Base-by-base conservation (phyloP, 345 rosid species). In the Arabidopsis suecica region DNA sequence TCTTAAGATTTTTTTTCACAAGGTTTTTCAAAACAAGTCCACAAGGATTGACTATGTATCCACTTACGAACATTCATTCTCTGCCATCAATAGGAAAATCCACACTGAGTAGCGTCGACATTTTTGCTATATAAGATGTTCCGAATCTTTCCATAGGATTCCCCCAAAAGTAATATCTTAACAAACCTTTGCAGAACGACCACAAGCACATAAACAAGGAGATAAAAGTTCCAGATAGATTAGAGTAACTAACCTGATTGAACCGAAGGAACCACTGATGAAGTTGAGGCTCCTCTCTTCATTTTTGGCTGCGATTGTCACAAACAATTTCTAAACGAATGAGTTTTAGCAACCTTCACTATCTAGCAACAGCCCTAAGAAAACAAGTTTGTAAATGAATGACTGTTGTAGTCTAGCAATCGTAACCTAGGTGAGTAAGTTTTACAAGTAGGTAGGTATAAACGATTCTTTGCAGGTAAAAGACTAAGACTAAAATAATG, bases 231-330 rank as follows among this genome's bases (percentile, higher is more conserved):
- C 20, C 61, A 78, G 59, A 40, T 55, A 64, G 7, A 65, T 48
- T 9, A 77, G 57, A 79, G 65, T 20, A 57, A 56, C 70, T 71
- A 36, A 94, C 99, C 97, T 80, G 91, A 65, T 78, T 83, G 84
- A 68, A 78, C 40, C 20, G 81, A 32, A 59, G 84, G 54, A 12
- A 78, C 68, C 16, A 48, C 73, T 9, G 85, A 32, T 25, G 85
- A 66, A 51, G 81, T 69, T 70, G 87, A 82, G 20, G 84, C 77
- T 57, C 93, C 93, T 80, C 89, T 94, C 78, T 87, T 91, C 84
- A 84, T 65, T 85, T 88, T 94, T 57, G 86, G 78, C 99, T 92
- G 88, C 77, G 25, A 72, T 53, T 23, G 14, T 58, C 66, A 78
- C 68, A 65, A 54, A 64, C 42, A 59, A 32, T 62, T 50, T 44